These are phyloP conservation scores for Vigna radiata DNA, from an alignment of 306 rosid species.

Conservation along the genomic window DNA sequence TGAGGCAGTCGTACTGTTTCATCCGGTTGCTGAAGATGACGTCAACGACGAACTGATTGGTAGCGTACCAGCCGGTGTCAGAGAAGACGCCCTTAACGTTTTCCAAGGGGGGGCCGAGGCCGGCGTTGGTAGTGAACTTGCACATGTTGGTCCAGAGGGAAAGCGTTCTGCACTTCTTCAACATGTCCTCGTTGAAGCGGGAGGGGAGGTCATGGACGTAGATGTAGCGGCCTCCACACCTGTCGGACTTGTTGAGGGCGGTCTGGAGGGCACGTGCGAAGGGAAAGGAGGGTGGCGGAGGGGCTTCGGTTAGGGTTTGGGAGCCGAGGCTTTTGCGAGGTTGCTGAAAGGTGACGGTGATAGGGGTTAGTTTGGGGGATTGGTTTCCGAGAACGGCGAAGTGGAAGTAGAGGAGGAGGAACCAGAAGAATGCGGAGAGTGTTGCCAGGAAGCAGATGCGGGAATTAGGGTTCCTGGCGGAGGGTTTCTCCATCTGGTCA, in stretches of 20 bases:
- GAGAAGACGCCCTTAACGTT: constrained; percentile 83
- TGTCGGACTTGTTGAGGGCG: constrained; percentile 74
- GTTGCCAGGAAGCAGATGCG: constrained; percentile 69
- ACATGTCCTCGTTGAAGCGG: constrained; percentile 90
- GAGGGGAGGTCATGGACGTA: constrained; percentile 93
- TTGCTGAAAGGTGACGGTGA: constrained; percentile 18
- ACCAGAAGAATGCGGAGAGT: constrained; percentile 85
- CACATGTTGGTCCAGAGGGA: constrained; percentile 98
- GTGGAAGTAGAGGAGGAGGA: constrained; percentile 78
- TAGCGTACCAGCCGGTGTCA: constrained; percentile 89
- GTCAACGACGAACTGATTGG: constrained; percentile 93
- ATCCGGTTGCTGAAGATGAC: constrained; percentile 86
- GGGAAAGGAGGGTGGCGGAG: constrained; percentile 40
- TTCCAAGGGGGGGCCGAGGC: constrained; percentile 94
- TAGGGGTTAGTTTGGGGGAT: constrained; percentile 41
- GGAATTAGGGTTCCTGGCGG: constrained; percentile 61
- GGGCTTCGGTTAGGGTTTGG: neutral
- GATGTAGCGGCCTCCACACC: constrained; percentile 85
- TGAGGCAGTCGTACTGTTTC: constrained; percentile 93
- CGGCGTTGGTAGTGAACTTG: constrained; percentile 88
- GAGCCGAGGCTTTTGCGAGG: neutral
- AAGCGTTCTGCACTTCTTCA: constrained; percentile 70
- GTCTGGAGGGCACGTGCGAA: constrained; percentile 71
- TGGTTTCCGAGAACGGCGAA: constrained; percentile 67
- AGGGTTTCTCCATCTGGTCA: constrained; percentile 76